Conservation (phyloP, 1,284 basidiomycete genomes). For the Pseudozyma thailandica region DNA sequence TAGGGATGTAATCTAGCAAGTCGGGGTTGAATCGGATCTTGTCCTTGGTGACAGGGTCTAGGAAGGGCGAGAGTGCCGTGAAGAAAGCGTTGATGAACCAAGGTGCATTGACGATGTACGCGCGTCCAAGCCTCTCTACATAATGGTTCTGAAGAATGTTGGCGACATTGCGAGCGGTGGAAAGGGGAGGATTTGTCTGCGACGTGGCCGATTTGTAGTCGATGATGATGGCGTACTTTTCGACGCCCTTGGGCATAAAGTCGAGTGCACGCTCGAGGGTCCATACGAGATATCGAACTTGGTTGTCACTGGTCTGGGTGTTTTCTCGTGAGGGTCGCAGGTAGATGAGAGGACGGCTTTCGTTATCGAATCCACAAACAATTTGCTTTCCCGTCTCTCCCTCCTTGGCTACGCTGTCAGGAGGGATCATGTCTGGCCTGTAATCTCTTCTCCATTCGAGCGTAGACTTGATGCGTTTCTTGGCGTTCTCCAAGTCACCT, state of each 20-base stretch:
- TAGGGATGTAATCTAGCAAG: constrained; percentile 78
- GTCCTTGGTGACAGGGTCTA: constrained; percentile 88
- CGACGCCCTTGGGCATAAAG: constrained; percentile 57
- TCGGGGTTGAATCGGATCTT: constrained; percentile 81
- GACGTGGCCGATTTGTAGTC: constrained; percentile 55
- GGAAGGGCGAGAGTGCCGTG: constrained; percentile 83
- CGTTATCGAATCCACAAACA: constrained; percentile 61
- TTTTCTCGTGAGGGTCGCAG: constrained; percentile 64
- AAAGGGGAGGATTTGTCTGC: constrained; percentile 55
- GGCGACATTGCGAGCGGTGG: constrained; percentile 48
- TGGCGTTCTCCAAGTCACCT: constrained; percentile 59
- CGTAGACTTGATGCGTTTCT: constrained; percentile 59
- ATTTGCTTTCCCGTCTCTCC: constrained; percentile 64
- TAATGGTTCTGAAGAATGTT: constrained; percentile 90
- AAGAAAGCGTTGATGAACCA: constrained; percentile 71
- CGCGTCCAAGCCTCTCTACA: constrained; percentile 85
- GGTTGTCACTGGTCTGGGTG: constrained; percentile 54
- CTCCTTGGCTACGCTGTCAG: constrained; percentile 55
- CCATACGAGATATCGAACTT: constrained; percentile 64
- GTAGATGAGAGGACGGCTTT: constrained; percentile 62
- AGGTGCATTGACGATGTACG: constrained; percentile 85
- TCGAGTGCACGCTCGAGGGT: constrained; percentile 63
- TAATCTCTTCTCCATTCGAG: constrained; percentile 63
- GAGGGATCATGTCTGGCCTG: constrained; percentile 63
- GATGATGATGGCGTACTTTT: constrained; percentile 59